Evolutionary conservation across 768 basidiomycete genomes (phyloP).

Genomic region (Kwoniella mangroviensis): DNA sequence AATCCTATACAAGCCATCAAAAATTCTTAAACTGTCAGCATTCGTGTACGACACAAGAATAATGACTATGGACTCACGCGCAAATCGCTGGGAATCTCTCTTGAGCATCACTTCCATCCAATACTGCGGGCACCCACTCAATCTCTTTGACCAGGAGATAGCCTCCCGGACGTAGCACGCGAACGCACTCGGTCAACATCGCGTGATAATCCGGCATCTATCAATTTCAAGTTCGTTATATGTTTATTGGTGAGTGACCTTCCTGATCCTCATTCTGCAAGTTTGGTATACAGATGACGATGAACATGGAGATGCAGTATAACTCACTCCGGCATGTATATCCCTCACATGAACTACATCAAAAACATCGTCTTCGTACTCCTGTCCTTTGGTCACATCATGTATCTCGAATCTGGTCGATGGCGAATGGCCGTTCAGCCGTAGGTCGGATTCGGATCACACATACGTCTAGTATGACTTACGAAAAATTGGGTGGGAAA

Average conservation of each 20-base stretch:
- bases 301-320: background rate
- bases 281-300: too few relatives aligned
- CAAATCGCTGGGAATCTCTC: constrained; percentile 20
- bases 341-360: constrained; percentile 30
- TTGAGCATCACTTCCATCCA: constrained; percentile 12
- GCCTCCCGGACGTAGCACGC: constrained; percentile 23
- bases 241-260: too few relatives aligned
- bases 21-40: too few relatives aligned
- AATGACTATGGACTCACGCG: constrained; percentile 3
- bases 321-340: constrained; percentile 25
- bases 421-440: background rate
- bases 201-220: constrained; percentile 25
- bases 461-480: background rate
- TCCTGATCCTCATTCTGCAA: too few relatives aligned
- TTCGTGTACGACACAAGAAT: background rate
- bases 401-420: constrained; percentile 29
- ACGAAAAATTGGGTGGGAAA: constrained; percentile 21
- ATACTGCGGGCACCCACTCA: constrained; percentile 12
- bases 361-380: constrained; percentile 19
- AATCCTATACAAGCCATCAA: background rate
- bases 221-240: too few relatives aligned
- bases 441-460: background rate
- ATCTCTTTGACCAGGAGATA: constrained; percentile 24
- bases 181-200: constrained; percentile 17
- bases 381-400: constrained; percentile 22